Evolutionary conservation across 768 basidiomycete genomes (phyloP), one percentile per base, ranked within the genome.

Genomic region (Kwoniella heveanensis): DNA sequence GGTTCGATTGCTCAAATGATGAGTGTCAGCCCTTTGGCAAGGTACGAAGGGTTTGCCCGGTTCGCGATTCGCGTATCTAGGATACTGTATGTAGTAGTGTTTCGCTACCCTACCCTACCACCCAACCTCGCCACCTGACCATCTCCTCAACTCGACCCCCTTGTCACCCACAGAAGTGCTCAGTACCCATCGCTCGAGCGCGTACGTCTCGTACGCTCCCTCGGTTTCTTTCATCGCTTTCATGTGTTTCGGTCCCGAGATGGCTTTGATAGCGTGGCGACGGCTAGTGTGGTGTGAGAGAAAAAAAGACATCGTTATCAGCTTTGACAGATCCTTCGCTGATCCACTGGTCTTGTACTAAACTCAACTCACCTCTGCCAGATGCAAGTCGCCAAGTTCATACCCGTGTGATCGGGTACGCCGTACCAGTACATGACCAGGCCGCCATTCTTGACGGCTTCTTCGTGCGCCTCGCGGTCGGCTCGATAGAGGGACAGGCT

Each of bases 371-470:
- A 65, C 67, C 66, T 68, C 56, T 79, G 72, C 94, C 95, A 98
- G 46, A 98, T 88, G 81, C 94, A 97, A 19, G 93, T 96, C 8
- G 94, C 92, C 57, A 96, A 86, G 79, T 97, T 97, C 80, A 90
- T 83, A 1, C 92, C 88, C 0, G 90, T 89, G 37, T 83, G 77
- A 53, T 84, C 84, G 69, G 93, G 93, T 29, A 88, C 84, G 10
- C 93, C 93, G 70, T 92, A 94, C 94, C 95, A 97, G 79, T 97
- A 97, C 77, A 94, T 83, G 55, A 96, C 85, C 30, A 97, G 83
- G 86, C 80, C 79, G 17, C 80, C 80, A 63, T 90, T 91, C 46
- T 83, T 83, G 26, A 97, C 85, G 0, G 95, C 95, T 79, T 98
- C 95, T 80, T 94, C 91, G 72, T 97, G 94, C 1, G 95, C 94